Base-by-base conservation (phyloP, 2,329 filamentous ascomycete genomes). In the Fusarium metavorans region DNA sequence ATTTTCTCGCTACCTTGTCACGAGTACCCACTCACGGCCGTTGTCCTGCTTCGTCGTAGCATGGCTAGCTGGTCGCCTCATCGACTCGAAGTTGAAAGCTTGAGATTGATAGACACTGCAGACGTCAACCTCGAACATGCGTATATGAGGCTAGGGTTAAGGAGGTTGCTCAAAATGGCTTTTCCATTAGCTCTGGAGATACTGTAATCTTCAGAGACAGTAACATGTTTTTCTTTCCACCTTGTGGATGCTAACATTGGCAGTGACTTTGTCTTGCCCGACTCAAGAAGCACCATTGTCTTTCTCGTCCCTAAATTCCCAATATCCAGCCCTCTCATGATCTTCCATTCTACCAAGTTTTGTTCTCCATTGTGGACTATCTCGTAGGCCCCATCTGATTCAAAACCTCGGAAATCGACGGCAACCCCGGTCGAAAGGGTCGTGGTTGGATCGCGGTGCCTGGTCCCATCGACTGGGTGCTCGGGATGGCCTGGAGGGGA, bases 261-360 rank as follows among this genome's bases (percentile, higher is more conserved):
- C 48, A 7, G 10, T n/a, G 16, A 6, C 48, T n/a, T 52, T 13
- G 10, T 5, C 48, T 52, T 30, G 25, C 16, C 16, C 3, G 16
- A 18, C 18, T n/a, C 16, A 32, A 30, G 25, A 30, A 7, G 25
- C 3, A 52, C 25, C 6, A 30, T 11, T 4, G 13, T 2, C 16
- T 7, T n/a, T 30, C 2, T 2, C 1, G 16, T 7, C 3, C 16
- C 1, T 1, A 5, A 11, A n/a, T 32, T 1, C 10, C 10, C 10
- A 10, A 13, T 30, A 2, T 14, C 1, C 2, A 27, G 2, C 3
- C 6, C 4, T 30, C 6, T 52, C 16, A 10, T 6, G 7, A 11
- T n/a, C 13, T 8, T 5, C 16, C 9, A 13, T 0, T 20, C 11
- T 2, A 8, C 10, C 16, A 4, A 6, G 16, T 18, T 5, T 3